phyloP scores from a whole-genome alignment of 139 green algal species.

The Chlamydomonas incerta region DNA sequence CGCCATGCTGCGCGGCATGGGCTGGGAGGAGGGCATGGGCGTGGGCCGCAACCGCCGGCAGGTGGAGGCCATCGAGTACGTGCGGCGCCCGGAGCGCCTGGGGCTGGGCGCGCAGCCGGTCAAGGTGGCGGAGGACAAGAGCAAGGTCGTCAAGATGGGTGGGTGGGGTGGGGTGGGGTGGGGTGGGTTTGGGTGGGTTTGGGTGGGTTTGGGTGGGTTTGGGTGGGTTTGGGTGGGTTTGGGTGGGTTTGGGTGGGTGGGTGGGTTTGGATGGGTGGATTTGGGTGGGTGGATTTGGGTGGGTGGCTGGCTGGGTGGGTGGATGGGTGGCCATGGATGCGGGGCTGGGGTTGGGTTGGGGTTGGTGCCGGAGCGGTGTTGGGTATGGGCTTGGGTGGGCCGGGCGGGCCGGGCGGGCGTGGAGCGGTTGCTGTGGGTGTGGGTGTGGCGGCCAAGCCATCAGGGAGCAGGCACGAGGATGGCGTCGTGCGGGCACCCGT shows the following conservation, averaged over 20 bases:
- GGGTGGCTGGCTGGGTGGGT: not conserved
- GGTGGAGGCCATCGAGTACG: constrained; percentile 78
- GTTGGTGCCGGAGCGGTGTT: too few relatives aligned
- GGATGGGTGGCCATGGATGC: too few relatives aligned
- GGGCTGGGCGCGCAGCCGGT: constrained; percentile 80
- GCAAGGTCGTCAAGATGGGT: constrained; percentile 63
- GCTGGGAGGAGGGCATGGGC: constrained; percentile 81
- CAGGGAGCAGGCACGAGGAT: too few relatives aligned
- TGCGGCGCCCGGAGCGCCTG: constrained; percentile 73
- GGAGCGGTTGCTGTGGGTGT: too few relatives aligned
- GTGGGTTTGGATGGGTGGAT: not conserved
- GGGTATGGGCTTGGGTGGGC: too few relatives aligned
- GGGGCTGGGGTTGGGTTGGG: too few relatives aligned
- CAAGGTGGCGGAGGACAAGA: constrained; percentile 30
- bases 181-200: too few relatives aligned
- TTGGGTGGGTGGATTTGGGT: not conserved
- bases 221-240: not conserved
- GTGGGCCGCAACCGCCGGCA: constrained; percentile 74
- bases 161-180: not conserved
- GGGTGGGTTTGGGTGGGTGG: not conserved
- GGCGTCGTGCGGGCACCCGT: too few relatives aligned
- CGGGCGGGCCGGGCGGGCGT: too few relatives aligned
- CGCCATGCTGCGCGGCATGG: constrained; percentile 86
- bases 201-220: not conserved
- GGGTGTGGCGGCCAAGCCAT: too few relatives aligned